phyloP scores from a whole-genome alignment of 2,329 filamentous ascomycete genomes.

The Metarhizium sp. region DNA sequence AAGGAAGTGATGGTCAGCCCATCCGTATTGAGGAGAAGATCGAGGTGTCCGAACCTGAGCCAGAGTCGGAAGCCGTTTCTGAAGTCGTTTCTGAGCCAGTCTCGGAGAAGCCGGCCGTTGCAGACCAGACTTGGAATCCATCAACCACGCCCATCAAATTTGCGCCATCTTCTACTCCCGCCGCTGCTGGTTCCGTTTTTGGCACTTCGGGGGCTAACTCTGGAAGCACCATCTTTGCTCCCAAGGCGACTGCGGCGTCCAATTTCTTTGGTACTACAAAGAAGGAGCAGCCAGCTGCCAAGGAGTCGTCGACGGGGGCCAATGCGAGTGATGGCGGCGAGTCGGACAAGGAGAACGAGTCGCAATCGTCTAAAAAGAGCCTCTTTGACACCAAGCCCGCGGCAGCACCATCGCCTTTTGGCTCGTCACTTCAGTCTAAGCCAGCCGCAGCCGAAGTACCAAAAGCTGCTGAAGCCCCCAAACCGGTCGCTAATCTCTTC shows the following conservation, averaged over 20 bases:
- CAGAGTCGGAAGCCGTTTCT: neutral
- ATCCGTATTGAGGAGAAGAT: conserved; percentile 27
- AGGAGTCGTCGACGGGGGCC: conserved; percentile 15
- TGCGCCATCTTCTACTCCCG: conserved; percentile 23
- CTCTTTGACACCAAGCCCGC: conserved; percentile 21
- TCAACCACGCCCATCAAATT: conserved; percentile 48
- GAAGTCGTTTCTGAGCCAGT: neutral
- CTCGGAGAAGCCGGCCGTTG: conserved; percentile 18
- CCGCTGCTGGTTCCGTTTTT: conserved; percentile 23
- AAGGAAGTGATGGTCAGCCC: conserved; percentile 39
- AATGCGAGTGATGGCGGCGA: conserved; percentile 23
- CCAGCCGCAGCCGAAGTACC: conserved; percentile 16
- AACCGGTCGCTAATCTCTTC: conserved; percentile 16
- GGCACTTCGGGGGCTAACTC: conserved; percentile 18
- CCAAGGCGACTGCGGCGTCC: conserved; percentile 24
- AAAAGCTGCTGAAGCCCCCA: conserved; percentile 18
- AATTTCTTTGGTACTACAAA: conserved; percentile 28
- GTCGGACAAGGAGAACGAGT: conserved; percentile 36
- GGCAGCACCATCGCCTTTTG: conserved; percentile 19
- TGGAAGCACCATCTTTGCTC: conserved; percentile 24
- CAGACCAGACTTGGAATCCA: conserved; percentile 32
- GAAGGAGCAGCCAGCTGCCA: conserved; percentile 18
- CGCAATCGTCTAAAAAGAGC: conserved; percentile 24
- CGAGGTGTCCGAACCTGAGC: conserved; percentile 8
- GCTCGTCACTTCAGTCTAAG: conserved; percentile 23